Evolutionary conservation across 169 alveolate species (phyloP).

Genomic region (Perkinsus olseni): DNA sequence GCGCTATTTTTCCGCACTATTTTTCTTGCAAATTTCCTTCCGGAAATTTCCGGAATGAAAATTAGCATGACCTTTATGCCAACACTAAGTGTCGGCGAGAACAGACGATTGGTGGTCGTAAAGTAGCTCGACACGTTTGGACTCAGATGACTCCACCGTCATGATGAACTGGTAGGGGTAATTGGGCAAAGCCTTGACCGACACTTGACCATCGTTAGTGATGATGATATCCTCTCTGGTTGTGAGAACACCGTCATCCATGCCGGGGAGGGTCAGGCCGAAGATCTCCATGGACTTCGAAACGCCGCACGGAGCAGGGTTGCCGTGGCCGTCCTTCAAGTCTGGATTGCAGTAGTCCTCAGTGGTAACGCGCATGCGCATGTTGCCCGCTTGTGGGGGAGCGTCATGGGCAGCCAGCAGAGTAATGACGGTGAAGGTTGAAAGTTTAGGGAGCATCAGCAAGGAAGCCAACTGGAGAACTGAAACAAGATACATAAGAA

Average conservation of each 20-base stretch:
- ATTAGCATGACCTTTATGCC: too few relatives aligned
- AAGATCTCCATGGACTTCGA: not conserved
- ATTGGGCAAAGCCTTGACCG: not conserved
- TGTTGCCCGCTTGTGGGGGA: not conserved
- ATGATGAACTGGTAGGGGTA: not conserved
- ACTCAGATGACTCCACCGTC: not conserved
- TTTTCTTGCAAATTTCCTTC: too few relatives aligned
- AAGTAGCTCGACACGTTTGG: not conserved
- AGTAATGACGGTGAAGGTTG: not conserved
- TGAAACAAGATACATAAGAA: not conserved
- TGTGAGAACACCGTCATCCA: not conserved
- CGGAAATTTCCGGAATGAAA: too few relatives aligned
- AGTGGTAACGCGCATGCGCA: not conserved
- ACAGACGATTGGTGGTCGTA: not conserved
- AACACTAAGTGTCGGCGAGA: not conserved
- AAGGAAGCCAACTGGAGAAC: not conserved
- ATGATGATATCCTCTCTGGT: not conserved
- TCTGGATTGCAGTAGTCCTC: not conserved
- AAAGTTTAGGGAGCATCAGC: not conserved
- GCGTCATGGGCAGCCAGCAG: not conserved
- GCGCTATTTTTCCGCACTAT: too few relatives aligned
- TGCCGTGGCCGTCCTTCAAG: not conserved
- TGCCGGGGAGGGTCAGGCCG: not conserved
- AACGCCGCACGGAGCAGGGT: not conserved
- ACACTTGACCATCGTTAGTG: not conserved